phyloP scores from a whole-genome alignment of 768 basidiomycete species.

The Tricholoma matsutake region DNA sequence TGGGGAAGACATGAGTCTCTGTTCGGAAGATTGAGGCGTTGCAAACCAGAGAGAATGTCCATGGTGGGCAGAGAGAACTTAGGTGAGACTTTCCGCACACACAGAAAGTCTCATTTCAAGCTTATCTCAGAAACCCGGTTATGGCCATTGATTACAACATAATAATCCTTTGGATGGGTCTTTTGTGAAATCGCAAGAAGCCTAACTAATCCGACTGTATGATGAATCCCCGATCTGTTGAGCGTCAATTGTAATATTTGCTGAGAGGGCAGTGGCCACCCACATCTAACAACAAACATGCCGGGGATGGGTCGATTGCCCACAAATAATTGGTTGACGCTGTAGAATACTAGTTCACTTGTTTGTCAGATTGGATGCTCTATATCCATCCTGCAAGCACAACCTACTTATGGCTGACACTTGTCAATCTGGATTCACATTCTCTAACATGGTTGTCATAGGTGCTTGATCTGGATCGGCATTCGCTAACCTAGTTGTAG shows the following conservation, averaged over 20 bases:
- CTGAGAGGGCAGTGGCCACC: not conserved
- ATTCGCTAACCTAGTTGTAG: too few relatives aligned
- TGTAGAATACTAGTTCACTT: not conserved
- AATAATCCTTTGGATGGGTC: not conserved
- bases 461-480: too few relatives aligned
- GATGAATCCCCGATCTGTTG: not conserved
- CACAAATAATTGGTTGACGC: not conserved
- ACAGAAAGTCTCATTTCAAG: not conserved
- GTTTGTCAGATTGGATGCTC: not conserved
- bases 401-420: not conserved
- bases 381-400: not conserved
- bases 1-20: not conserved
- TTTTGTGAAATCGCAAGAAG: too few relatives aligned
- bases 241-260: not conserved
- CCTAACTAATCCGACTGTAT: not conserved
- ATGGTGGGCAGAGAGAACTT: not conserved
- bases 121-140: not conserved
- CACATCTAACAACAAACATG: not conserved
- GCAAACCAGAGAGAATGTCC: not conserved
- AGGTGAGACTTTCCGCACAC: not conserved
- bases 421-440: too few relatives aligned
- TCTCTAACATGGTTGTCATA: too few relatives aligned
- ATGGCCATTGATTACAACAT: not conserved
- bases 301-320: not conserved
- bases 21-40: not conserved